Evolutionary conservation across 1,139 yeast species (phyloP).

Genomic region (Hemisphaericaspora xylanilytica): DNA sequence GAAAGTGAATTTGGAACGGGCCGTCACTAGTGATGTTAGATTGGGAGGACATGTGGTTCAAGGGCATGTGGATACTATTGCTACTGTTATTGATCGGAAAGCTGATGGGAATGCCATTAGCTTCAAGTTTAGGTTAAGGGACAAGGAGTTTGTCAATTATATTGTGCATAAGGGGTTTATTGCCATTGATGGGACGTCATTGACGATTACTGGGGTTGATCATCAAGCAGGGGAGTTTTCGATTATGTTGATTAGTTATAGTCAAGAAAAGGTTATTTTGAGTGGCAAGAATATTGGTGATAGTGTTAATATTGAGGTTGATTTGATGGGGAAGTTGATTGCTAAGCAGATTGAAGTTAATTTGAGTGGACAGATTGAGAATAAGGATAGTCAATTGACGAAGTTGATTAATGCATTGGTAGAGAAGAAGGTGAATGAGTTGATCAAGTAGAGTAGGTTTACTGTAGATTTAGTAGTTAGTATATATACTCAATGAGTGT

Average conservation of each 20-base stretch:
- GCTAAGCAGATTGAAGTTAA: constrained; percentile 74
- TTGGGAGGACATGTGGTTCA: constrained; percentile 98
- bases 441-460: constrained; percentile 1
- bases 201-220: constrained; percentile 81
- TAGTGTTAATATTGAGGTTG: constrained; percentile 86
- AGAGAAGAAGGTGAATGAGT: constrained; percentile 42
- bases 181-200: constrained; percentile 89
- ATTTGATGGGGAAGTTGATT: constrained; percentile 85
- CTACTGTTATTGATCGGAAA: constrained; percentile 52
- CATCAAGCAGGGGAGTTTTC: constrained; percentile 57
- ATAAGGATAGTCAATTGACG: constrained; percentile 36
- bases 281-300: constrained; percentile 64
- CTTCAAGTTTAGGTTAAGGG: constrained; percentile 72
- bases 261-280: constrained; percentile 78
- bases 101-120: constrained; percentile 79
- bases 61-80: constrained; percentile 94
- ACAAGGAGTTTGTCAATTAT: constrained; percentile 61
- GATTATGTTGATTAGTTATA: constrained; percentile 89
- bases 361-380: constrained; percentile 53
- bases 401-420: constrained; percentile 50
- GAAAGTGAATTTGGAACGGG: constrained; percentile 85
- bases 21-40: constrained; percentile 76
- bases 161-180: constrained; percentile 94
- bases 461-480: neutral
- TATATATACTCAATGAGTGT: too few species aligned